A percentile compares a stretch with the other conserved stretches of the same genome.
Conservation (phyloP, 2,329 filamentous ascomycete species). For the Fusarium mangiferae region DNA sequence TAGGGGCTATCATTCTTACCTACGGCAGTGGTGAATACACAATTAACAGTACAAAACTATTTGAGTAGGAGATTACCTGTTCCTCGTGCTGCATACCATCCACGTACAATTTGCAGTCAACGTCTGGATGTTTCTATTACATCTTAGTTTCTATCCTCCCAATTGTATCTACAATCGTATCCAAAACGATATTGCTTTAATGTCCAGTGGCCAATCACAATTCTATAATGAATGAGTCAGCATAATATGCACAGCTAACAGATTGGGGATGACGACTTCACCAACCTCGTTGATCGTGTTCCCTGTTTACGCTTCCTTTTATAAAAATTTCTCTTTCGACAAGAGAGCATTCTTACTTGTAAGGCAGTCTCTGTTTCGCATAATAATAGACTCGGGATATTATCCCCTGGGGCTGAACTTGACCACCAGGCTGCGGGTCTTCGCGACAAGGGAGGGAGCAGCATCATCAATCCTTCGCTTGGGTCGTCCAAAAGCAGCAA, state of each 20-base stretch:
- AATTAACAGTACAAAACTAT: background rate
- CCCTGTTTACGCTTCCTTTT: background rate
- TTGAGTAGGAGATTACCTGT: background rate
- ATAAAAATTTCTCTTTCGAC: background rate
- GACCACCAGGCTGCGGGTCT: slow-evolving; percentile 1
- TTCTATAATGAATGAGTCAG: slow-evolving; percentile 17
- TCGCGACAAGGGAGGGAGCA: slow-evolving; percentile 14
- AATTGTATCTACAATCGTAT: background rate
- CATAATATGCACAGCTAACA: background rate
- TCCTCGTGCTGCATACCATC: background rate
- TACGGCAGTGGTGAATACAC: background rate
- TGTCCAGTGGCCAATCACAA: background rate
- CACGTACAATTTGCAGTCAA: background rate
- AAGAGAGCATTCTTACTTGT: background rate
- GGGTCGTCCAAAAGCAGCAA: background rate
- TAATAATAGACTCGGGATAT: background rate
- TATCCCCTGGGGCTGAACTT: background rate
- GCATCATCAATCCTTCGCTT: slow-evolving; percentile 2
- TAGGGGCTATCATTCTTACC: background rate
- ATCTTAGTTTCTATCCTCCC: background rate
- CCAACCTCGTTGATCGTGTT: background rate
- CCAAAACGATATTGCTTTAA: background rate
- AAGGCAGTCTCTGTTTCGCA: background rate
- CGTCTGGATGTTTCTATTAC: background rate
- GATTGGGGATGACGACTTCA: slow-evolving; percentile 8